These are phyloP conservation scores for Stagonosporopsis tanaceti DNA, from an alignment of 2,329 filamentous ascomycete genomes.

Conservation along the genomic window DNA sequence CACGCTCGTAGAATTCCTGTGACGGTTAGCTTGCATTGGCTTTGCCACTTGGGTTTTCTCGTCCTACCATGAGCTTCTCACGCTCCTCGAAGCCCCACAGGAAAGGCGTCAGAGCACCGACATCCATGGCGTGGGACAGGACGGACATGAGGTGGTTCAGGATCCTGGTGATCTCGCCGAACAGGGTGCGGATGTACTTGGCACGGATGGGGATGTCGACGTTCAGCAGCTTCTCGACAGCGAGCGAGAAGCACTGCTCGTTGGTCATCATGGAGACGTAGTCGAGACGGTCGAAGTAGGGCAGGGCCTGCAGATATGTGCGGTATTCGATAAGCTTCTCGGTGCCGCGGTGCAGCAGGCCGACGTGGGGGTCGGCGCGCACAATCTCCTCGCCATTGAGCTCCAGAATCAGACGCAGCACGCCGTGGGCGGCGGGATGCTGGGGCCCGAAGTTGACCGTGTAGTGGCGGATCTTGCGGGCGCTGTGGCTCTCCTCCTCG, in stretches of 20 bases:
- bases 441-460: conserved; percentile 99
- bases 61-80: conserved; percentile 94
- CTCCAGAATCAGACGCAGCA: conserved; percentile 96
- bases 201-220: conserved; percentile 93
- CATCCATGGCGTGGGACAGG: conserved; percentile 97
- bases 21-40: conserved; percentile 17
- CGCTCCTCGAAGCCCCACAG: conserved; percentile 99
- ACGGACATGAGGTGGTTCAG: conserved; percentile 99
- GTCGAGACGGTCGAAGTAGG: conserved; percentile 98
- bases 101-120: conserved; percentile 96
- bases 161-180: conserved; percentile 91
- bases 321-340: conserved; percentile 99
- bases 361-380: conserved; percentile 95
- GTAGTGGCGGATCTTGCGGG: conserved; percentile 94
- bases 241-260: conserved; percentile 95
- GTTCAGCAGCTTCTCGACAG: conserved; percentile 97
- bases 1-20: conserved; percentile 99
- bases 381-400: conserved; percentile 98
- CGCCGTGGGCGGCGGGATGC: conserved; percentile 97
- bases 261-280: conserved; percentile 99
- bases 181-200: conserved; percentile 96
- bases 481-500: conserved; percentile 57
- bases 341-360: conserved; percentile 92
- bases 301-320: conserved; percentile 96
- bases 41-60: background rate